Evolutionary conservation across 2,329 filamentous ascomycete genomes (phyloP).

Genomic region (Botrytis aclada): DNA sequence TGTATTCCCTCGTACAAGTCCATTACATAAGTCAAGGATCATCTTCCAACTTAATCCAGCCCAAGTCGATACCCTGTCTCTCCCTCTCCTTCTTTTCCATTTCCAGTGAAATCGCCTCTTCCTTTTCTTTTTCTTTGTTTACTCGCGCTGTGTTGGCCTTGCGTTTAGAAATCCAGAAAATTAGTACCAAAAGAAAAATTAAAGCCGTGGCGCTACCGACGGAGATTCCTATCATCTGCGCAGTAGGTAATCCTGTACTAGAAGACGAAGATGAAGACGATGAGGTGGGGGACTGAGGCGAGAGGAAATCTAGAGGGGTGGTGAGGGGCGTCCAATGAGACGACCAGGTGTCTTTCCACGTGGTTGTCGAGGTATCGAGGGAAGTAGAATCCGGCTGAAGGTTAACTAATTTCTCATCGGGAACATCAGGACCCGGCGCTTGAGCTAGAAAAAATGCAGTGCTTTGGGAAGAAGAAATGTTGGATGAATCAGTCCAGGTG

Average conservation of each 20-base stretch:
- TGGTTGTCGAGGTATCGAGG: neutral
- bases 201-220: neutral
- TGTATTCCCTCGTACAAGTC: no score
- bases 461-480: neutral
- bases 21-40: neutral
- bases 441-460: constrained; percentile 3
- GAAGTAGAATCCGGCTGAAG: neutral
- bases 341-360: neutral
- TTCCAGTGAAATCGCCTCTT: neutral
- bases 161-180: neutral
- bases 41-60: neutral
- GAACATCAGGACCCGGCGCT: neutral
- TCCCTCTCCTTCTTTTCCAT: neutral
- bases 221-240: neutral
- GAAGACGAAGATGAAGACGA: neutral
- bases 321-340: neutral
- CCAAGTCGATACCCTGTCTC: neutral
- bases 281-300: neutral
- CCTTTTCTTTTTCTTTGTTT: constrained; percentile 33
- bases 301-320: neutral
- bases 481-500: neutral
- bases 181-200: neutral
- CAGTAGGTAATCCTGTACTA: neutral
- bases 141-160: neutral
- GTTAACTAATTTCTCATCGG: neutral